Base-by-base conservation (phyloP, 2,329 filamentous ascomycete species). In the Cladosporium sp. region DNA sequence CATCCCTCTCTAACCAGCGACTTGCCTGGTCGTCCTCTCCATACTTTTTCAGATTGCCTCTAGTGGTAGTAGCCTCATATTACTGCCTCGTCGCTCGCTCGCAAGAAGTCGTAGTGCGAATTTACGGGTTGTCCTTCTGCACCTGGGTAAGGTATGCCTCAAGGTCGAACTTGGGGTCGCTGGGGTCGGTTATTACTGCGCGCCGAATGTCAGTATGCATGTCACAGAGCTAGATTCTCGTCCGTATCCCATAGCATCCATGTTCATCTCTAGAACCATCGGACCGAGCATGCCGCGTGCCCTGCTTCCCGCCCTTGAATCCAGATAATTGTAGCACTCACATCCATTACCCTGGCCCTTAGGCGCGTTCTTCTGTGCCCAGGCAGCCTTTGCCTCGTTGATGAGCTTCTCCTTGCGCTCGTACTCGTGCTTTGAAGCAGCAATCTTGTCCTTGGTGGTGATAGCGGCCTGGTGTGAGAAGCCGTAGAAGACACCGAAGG, bases 341-440 rank as follows among this genome's bases (percentile, higher is more conserved):
- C 61, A 55, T 41, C 61, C 61, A 57, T 47, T 64, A 51, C 61
- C n/a, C 24, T 54, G 49, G 61, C 51, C 51, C 79, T 72, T 81
- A 66, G 87, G 85, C 69, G 80, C 72, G 76, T 87, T 90, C 85
- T 90, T 92, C 88, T 90, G 95, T 75, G 87, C 85, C 82, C 90
- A 99, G 82, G 95, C 93, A 67, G 89, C 88, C 88, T 96, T 97
- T 72, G 95, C 95, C 82, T 97, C 87, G 76, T 91, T 84, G 85
- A 99, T 98, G 85, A 98, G 86, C 74, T 89, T 87, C 82, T 93
- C 87, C 87, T 98, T 96, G 83, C 92, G 90, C 78, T 93, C 86
- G 80, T 94, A 98, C 80, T 97, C 92, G 78, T 88, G 88, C 81
- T 96, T 84, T 75, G 87, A 86, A 74, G 89, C 87, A 73, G 88